phyloP scores from a whole-genome alignment of 805 yeast genomes.

The Schwanniomyces sp. region DNA sequence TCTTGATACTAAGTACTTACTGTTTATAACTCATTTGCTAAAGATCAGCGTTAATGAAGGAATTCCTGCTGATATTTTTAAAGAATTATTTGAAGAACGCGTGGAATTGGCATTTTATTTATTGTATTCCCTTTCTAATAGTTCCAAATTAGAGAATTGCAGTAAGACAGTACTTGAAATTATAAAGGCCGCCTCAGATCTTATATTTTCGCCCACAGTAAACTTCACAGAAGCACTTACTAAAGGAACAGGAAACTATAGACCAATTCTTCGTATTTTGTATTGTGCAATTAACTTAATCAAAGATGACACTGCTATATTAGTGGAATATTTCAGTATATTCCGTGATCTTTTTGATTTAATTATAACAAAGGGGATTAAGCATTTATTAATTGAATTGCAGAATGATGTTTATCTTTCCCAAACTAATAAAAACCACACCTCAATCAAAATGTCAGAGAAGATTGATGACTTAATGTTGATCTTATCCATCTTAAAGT shows the following conservation, averaged over 20 bases:
- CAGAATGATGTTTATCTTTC: slow-evolving; percentile 54
- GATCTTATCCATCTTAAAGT: slow-evolving; percentile 62
- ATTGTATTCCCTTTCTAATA: slow-evolving; percentile 38
- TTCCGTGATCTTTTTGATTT: slow-evolving; percentile 59
- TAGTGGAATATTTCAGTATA: slow-evolving; percentile 50
- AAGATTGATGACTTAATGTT: slow-evolving; percentile 65
- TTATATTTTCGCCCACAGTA: slow-evolving; percentile 51
- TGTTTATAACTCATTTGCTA: slow-evolving; percentile 49
- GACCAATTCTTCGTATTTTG: slow-evolving; percentile 61
- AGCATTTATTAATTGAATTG: slow-evolving; percentile 54
- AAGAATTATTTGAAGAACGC: slow-evolving; percentile 57
- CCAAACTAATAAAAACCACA: slow-evolving; percentile 29
- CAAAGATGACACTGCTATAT: slow-evolving; percentile 34
- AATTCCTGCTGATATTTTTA: slow-evolving; percentile 45
- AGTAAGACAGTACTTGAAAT: slow-evolving; percentile 41
- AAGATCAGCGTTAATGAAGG: slow-evolving; percentile 53
- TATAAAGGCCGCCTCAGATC: slow-evolving; percentile 40
- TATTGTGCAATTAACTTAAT: slow-evolving; percentile 48
- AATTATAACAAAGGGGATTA: slow-evolving; percentile 67
- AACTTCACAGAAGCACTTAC: slow-evolving; percentile 46
- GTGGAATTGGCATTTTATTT: slow-evolving; percentile 65
- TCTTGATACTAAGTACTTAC: slow-evolving; percentile 17
- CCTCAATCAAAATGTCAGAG: slow-evolving; percentile 38
- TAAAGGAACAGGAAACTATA: slow-evolving; percentile 43
- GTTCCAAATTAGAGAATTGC: slow-evolving; percentile 23